Evolutionary conservation across 768 basidiomycete genomes (phyloP).

Genomic region (Neoboletus magnificus): DNA sequence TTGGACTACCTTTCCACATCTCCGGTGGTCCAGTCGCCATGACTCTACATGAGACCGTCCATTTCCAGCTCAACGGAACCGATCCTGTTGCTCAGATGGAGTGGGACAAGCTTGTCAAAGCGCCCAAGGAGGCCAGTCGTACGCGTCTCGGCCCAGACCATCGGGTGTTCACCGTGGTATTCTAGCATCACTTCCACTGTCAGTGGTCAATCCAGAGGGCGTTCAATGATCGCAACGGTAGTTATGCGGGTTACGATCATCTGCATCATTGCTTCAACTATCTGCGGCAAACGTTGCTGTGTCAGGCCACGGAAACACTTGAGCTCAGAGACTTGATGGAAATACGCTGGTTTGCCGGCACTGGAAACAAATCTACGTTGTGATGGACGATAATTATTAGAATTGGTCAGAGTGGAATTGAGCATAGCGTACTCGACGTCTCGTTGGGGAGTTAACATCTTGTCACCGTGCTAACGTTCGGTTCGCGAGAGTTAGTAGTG

Average conservation of each 20-base stretch:
- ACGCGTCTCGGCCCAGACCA: conserved; percentile 14
- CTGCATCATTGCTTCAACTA: conserved; percentile 14
- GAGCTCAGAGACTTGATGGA: conserved; percentile 17
- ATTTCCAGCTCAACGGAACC: conserved; percentile 3
- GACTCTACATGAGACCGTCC: conserved; percentile 14
- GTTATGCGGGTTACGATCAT: conserved; percentile 4
- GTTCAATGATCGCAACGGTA: conserved; percentile 8
- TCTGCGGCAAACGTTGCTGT: conserved; percentile 8
- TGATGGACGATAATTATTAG: conserved; percentile 4
- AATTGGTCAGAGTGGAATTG: conserved; percentile 13
- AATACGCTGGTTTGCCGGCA: conserved; percentile 14
- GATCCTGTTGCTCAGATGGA: conserved; percentile 6
- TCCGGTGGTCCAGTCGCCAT: conserved; percentile 5
- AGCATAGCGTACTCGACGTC: too few species aligned
- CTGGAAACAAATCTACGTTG: conserved; percentile 3
- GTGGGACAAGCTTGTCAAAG: conserved; percentile 8
- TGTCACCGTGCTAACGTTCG: background rate
- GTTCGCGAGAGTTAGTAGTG: background rate
- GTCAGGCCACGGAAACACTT: conserved; percentile 14
- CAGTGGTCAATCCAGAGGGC: conserved; percentile 13
- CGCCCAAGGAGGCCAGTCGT: conserved; percentile 7
- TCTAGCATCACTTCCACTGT: conserved; percentile 14
- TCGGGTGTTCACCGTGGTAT: conserved; percentile 7
- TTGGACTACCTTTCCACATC: conserved; percentile 2
- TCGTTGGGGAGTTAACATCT: background rate